Base-by-base conservation (phyloP, 1,139 yeast genomes). In the Eremothecium sinecaudum region DNA sequence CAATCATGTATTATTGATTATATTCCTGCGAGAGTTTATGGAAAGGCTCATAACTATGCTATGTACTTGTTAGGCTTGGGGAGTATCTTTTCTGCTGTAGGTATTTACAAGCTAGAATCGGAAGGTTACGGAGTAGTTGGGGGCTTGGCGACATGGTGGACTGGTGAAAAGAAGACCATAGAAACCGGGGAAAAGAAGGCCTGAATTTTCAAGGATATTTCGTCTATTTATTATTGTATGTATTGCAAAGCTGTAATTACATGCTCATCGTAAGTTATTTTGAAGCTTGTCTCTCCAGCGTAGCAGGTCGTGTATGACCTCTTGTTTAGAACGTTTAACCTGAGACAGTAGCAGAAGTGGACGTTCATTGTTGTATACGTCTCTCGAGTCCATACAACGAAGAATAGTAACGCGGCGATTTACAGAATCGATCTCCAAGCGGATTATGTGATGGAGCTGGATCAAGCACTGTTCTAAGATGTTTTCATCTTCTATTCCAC, bases 1-100 rank as follows among this genome's bases (percentile, higher is more conserved):
- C 78, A 78, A 58, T 65, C 82, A 31, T 80, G 92, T 67, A 79
- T 81, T 47, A 74, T 73, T 39, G 93, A 81, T 60, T 81, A 81
- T 62, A 75, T 81, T 37, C 86, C 86, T 26, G 58, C 64, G 44
- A 68, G 93, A 63, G 81, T 76, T 13, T 81, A 76, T 51, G 90
- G 90, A 27, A 57, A 66, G 23, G 73, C 70, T 67, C 77, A 79
- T 60, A 66, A 66, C 45, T 64, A 65, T 44, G 86, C 86, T 41
- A 63, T 70, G 64, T 69, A 71, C 50, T 56, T 79, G 46, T 67
- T 81, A 56, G 63, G 74, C 20, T 61, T 76, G 11, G 92, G 92
- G 36, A 66, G 84, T 5, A 59, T 66, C 19, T 59, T 77, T 29
- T 73, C 79, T 8, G 71, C 71, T 32, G 73, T 76, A 48, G 93